Percentiles rank a stretch among this genome's conserved stretches.
Conservation (phyloP, 2,329 filamentous ascomycete species). For the Ascochyta fabae region DNA sequence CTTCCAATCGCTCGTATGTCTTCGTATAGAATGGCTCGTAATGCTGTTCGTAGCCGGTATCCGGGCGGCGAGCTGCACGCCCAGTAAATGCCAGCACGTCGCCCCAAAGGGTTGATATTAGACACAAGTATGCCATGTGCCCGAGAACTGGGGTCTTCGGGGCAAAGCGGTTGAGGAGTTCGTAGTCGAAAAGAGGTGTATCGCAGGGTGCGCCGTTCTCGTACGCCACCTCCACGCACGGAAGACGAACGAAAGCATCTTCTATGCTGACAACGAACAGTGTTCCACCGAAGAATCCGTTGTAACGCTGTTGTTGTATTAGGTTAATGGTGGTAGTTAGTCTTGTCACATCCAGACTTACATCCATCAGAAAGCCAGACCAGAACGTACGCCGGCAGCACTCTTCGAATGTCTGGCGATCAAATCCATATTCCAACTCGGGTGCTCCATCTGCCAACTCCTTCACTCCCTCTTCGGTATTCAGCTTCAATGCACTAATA, state of each 20-base stretch:
- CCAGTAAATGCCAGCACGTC: constrained; percentile 68
- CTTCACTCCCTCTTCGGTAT: constrained; percentile 63
- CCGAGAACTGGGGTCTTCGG: constrained; percentile 47
- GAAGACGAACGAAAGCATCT: constrained; percentile 71
- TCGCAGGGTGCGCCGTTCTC: constrained; percentile 65
- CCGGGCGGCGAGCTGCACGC: constrained; percentile 56
- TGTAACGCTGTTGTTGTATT: constrained; percentile 59
- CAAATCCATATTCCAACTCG: constrained; percentile 64
- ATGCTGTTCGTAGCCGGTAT: constrained; percentile 51
- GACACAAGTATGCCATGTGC: constrained; percentile 66
- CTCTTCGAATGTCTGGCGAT: constrained; percentile 65
- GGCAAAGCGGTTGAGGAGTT: constrained; percentile 50
- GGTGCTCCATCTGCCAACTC: constrained; percentile 53
- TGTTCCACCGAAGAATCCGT: constrained; percentile 61
- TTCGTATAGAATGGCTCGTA: constrained; percentile 61
- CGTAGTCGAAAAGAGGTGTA: constrained; percentile 67
- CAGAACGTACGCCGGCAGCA: constrained; percentile 74
- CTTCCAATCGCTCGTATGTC: constrained; percentile 60
- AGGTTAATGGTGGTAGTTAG: constrained; percentile 41
- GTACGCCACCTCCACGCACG: constrained; percentile 66
- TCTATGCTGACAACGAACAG: constrained; percentile 65
- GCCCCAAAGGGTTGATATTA: constrained; percentile 70
- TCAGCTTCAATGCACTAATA: constrained; percentile 66
- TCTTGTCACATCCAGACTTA: constrained; percentile 50
- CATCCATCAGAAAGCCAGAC: constrained; percentile 73